Base-by-base conservation (phyloP, 805 yeast species). In the Lipomyces yamanashiensis region DNA sequence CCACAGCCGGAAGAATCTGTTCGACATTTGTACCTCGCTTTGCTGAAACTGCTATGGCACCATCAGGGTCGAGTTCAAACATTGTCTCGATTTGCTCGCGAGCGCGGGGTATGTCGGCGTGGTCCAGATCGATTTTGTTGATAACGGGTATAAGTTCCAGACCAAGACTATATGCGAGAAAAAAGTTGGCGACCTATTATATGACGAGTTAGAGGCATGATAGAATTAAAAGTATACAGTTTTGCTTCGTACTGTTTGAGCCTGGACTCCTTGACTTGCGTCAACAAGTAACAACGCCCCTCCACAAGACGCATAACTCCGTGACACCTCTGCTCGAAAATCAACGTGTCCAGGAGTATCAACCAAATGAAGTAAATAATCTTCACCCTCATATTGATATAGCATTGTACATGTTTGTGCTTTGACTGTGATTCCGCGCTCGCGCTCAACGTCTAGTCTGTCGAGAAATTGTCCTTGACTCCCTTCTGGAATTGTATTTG, bases 331-430 rank as follows among this genome's bases (percentile, higher is more conserved):
- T 8, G 95, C 88, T 59, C 97, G 80, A 75, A 93, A 93, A 75
- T 93, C 99, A 39, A 95, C 98, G 74, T 93, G 99, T 0, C 99
- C 99, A 0, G 99, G 99, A 0, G 98, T 93, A 75, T 93, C 99
- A 51, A 95, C 97, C 51, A 93, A 79, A 78, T 93, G 97, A 52
- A 93, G 78, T 59, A 95, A 76, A 73, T 90, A 95, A 70, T 93
- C 97, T 70, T 84, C 79, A 1, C 85, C 84, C 8, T 84, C 79
- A 67, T 85, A 80, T 41, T 81, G 81, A 74, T 92, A 92, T 64
- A 95, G 81, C 98, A 93, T 95, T 0, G 97, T 83, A 71, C 97
- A 93, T 0, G 98, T 95, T 73, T 95, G 98, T 0, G 98, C 98
- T 75, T 93, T 93, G 60, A 93, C 95, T 0, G 99, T 93, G 71